phyloP scores from a whole-genome alignment of 2,329 filamentous ascomycete genomes.

The Hypoxylon sp. region DNA sequence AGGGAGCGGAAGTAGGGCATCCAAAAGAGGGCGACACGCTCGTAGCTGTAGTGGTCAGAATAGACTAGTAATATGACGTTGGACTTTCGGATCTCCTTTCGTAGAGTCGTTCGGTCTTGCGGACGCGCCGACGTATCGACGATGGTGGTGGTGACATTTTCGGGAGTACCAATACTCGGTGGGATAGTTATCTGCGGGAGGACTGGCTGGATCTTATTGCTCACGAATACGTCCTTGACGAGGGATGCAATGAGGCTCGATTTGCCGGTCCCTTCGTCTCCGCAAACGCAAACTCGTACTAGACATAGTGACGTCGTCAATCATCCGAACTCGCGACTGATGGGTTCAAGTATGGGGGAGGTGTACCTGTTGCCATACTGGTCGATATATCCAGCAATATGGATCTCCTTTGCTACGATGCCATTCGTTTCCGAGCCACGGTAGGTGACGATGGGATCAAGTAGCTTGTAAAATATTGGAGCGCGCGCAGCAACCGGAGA shows the following conservation, averaged over 20 bases:
- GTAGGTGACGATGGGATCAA: neutral
- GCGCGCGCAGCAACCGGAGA: neutral
- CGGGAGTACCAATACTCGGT: slow-evolving; percentile 89
- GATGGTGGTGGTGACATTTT: slow-evolving; percentile 97
- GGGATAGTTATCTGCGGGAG: slow-evolving; percentile 96
- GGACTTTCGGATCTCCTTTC: slow-evolving; percentile 94
- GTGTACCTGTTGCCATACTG: slow-evolving; percentile 49
- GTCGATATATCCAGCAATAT: slow-evolving; percentile 31
- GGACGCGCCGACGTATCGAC: slow-evolving; percentile 97
- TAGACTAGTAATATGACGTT: slow-evolving; percentile 98
- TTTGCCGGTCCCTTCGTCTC: slow-evolving; percentile 95
- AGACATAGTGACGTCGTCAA: slow-evolving; percentile 21
- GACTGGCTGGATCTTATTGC: slow-evolving; percentile 93
- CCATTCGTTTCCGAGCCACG: slow-evolving; percentile 41
- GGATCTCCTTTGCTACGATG: slow-evolving; percentile 34
- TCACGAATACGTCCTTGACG: slow-evolving; percentile 97
- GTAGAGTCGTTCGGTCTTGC: slow-evolving; percentile 88
- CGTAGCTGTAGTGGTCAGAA: slow-evolving; percentile 98
- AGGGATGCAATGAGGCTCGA: slow-evolving; percentile 93
- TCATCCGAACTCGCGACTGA: slow-evolving; percentile 17
- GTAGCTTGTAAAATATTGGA: neutral
- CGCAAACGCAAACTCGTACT: slow-evolving; percentile 95
- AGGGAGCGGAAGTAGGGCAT: slow-evolving; percentile 97
- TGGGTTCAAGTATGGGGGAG: slow-evolving; percentile 7
- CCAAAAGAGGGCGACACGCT: slow-evolving; percentile 96